A percentile compares a stretch with the other conserved stretches of the same genome.
These are phyloP conservation scores for Rhizophagus prolifer DNA, from an alignment of 192 early-diverging fungal species.

Conservation along the genomic window DNA sequence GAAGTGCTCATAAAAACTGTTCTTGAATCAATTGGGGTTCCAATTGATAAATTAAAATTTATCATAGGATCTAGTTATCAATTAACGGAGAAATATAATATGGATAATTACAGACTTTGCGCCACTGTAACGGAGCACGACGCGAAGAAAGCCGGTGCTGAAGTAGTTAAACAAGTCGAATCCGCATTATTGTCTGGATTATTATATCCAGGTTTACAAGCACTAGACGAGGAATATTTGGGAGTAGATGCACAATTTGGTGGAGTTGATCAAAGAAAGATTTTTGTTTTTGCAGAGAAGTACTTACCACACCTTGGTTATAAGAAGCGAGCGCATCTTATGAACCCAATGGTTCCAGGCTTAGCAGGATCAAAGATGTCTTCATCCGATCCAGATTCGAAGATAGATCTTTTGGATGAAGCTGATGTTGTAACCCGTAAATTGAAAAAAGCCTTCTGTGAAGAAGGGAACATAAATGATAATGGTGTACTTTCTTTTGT, in stretches of 20 bases:
- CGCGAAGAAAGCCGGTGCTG: constrained; percentile 97
- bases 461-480: constrained; percentile 87
- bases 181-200: constrained; percentile 88
- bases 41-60: constrained; percentile 90
- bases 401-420: constrained; percentile 94
- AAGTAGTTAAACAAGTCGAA: constrained; percentile 96
- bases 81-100: constrained; percentile 81
- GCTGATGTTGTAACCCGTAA: constrained; percentile 78
- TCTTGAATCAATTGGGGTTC: constrained; percentile 90
- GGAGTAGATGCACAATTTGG: constrained; percentile 94
- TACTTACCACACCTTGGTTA: constrained; percentile 92
- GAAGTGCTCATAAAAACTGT: constrained; percentile 86
- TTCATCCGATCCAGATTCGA: constrained; percentile 93
- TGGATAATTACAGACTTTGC: constrained; percentile 88
- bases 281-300: constrained; percentile 96
- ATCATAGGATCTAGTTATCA: constrained; percentile 89
- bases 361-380: constrained; percentile 94
- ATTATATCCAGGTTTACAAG: constrained; percentile 97
- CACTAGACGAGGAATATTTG: constrained; percentile 97
- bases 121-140: constrained; percentile 90
- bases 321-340: constrained; percentile 95
- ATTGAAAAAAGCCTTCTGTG: constrained; percentile 95
- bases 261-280: constrained; percentile 99
- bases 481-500: constrained; percentile 93
- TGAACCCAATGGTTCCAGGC: constrained; percentile 98